Evolutionary conservation across 1,284 basidiomycete genomes (phyloP).

Genomic region (Fomitopsis palustris): DNA sequence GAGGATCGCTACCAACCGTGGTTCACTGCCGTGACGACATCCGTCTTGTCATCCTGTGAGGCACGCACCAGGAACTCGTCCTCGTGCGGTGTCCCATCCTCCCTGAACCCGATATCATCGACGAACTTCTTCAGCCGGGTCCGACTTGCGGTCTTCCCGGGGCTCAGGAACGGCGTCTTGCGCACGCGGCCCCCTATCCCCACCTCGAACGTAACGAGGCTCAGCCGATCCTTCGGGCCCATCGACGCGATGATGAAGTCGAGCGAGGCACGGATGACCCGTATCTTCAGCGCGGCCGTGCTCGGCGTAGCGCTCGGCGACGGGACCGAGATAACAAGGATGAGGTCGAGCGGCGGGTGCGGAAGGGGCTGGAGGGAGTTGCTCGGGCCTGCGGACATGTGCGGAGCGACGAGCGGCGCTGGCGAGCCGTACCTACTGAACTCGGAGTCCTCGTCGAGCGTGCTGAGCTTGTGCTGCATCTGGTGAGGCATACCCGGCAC

Average conservation of each 20-base stretch:
- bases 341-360: constrained; percentile 88
- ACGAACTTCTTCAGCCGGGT: constrained; percentile 74
- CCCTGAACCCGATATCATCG: constrained; percentile 57
- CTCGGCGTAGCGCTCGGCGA: constrained; percentile 67
- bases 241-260: constrained; percentile 81
- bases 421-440: constrained; percentile 51
- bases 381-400: constrained; percentile 70
- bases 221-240: constrained; percentile 74
- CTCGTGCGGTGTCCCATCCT: constrained; percentile 35
- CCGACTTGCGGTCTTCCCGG: constrained; percentile 68
- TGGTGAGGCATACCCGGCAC: constrained; percentile 10
- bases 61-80: constrained; percentile 80
- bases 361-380: constrained; percentile 76
- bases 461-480: constrained; percentile 48
- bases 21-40: constrained; percentile 95
- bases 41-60: constrained; percentile 85
- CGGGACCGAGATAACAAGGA: constrained; percentile 88
- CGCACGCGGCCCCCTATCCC: constrained; percentile 76
- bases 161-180: constrained; percentile 84
- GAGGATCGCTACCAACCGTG: constrained; percentile 52
- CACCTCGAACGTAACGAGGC: constrained; percentile 87
- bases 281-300: constrained; percentile 78
- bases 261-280: constrained; percentile 81
- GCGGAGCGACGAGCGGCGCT: constrained; percentile 64
- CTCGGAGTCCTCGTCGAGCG: constrained; percentile 71